Base-by-base conservation (phyloP, 2,329 filamentous ascomycete genomes). In the Alternaria hordeiaustralica region DNA sequence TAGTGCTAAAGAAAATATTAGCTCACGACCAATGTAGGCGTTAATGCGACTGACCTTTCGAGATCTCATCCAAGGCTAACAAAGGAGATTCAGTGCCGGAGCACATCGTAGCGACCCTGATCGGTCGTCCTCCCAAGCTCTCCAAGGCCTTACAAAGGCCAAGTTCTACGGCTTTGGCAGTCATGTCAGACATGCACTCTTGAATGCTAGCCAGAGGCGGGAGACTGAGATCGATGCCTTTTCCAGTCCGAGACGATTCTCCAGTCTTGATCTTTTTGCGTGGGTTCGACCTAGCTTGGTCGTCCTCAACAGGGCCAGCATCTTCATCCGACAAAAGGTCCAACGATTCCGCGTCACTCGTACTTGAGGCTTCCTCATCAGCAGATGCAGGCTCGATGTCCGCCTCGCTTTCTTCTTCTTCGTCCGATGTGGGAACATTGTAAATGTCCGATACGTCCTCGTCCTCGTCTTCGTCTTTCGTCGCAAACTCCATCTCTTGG, bases 41-140 rank as follows among this genome's bases (percentile, higher is more conserved):
- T 7, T 13, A 15, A 20, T 23, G 26, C 20, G 18, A 26, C 63
- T 43, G 10, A 50, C 55, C 63, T 73, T 74, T 49, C 0, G 71
- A 71, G 1, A 93, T 79, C 75, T 89, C 81, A 13, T 87, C 80
- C 13, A 93, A 74, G 0, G 89, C 89, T 2, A 94, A 82, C 2
- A 95, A 79, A 0, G 92, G 92, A 5, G 88, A 88, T 69, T 95
- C 92, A 0, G 92, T 94, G 0, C 92, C 92, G 2, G 91, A 94
- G 74, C 91, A 94, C 82, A 94, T 88, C 0, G 23, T 23, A 23
- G 23, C 23, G 5, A 23, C 23, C 23, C 23, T 23, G 5, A 23
- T 23, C 4, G 23, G 5, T 23, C 23, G 23, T 5, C 23, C 23
- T 23, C 23, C 23, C 5, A 23, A 23, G 23, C 23, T 23, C 23